These are phyloP conservation scores for Umbelopsis sp. DNA, from an alignment of 192 early-diverging fungal genomes.

Conservation along the genomic window DNA sequence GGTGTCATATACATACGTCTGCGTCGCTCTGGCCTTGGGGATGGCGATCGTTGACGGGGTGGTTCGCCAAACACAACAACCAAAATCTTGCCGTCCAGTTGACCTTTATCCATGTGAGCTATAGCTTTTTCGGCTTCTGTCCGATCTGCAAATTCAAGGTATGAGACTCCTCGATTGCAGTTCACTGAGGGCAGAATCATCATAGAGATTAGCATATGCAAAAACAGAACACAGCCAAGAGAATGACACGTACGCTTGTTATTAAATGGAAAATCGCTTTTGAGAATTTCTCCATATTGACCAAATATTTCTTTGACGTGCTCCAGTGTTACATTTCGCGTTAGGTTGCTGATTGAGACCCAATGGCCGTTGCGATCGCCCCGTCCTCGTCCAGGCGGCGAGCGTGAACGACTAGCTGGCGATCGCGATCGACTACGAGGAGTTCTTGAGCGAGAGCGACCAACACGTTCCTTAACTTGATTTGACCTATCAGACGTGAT, in stretches of 20 bases:
- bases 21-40: constrained; percentile 29
- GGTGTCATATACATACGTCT: neutral
- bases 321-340: constrained; percentile 46
- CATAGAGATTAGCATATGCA: neutral
- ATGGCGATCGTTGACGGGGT: constrained; percentile 27
- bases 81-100: constrained; percentile 47
- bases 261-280: constrained; percentile 41
- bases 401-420: constrained; percentile 23
- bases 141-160: constrained; percentile 43
- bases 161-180: constrained; percentile 45
- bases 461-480: neutral
- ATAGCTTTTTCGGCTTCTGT: constrained; percentile 49
- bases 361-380: neutral
- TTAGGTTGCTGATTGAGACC: constrained; percentile 39
- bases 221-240: constrained; percentile 2
- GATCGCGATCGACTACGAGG: constrained; percentile 28
- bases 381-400: constrained; percentile 17
- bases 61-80: constrained; percentile 33
- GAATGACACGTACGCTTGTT: constrained; percentile 36
- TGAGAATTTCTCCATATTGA: constrained; percentile 34
- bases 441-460: constrained; percentile 30
- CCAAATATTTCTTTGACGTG: constrained; percentile 50
- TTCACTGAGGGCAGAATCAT: constrained; percentile 22
- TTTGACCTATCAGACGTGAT: neutral
- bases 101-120: constrained; percentile 50